Conservation (phyloP, 441 rosid genomes). For the Macaranga tanarius region DNA sequence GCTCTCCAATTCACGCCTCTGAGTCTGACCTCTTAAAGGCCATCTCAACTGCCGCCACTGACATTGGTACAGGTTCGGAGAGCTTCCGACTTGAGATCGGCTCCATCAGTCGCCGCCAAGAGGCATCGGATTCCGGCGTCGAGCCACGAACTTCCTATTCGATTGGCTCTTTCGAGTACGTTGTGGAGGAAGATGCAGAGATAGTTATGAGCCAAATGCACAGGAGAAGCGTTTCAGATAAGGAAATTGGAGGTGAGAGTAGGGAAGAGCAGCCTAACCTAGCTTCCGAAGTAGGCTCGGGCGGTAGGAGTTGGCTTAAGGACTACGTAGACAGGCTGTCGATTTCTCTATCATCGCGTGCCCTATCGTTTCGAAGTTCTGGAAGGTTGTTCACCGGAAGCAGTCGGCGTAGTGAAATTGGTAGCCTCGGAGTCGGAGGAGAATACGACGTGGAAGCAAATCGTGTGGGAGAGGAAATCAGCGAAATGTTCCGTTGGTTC, state of each 20-base stretch:
- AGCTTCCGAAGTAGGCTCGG: constrained; percentile 52
- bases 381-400: constrained; percentile 80
- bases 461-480: constrained; percentile 76
- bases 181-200: constrained; percentile 71
- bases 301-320: constrained; percentile 67
- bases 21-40: constrained; percentile 60
- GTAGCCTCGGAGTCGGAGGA: constrained; percentile 30
- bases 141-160: constrained; percentile 58
- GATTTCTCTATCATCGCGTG: constrained; percentile 60
- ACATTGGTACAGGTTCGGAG: constrained; percentile 23
- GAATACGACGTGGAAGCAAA: constrained; percentile 66
- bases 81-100: constrained; percentile 90
- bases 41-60: constrained; percentile 18
- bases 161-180: constrained; percentile 77
- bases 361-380: constrained; percentile 71
- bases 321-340: constrained; percentile 83
- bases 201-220: constrained; percentile 40
- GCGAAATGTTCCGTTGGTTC: constrained; percentile 85
- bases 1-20: constrained; percentile 58
- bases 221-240: constrained; percentile 47
- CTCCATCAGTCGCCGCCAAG: constrained; percentile 62
- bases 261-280: constrained; percentile 35
- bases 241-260: constrained; percentile 34
- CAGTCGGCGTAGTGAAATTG: constrained; percentile 62
- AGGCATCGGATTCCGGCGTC: constrained; percentile 31